A percentile compares a stretch with the other conserved stretches of the same genome.
Conservation (phyloP, 352 stramenopile genomes). For the Phytophthora uliginosa region DNA sequence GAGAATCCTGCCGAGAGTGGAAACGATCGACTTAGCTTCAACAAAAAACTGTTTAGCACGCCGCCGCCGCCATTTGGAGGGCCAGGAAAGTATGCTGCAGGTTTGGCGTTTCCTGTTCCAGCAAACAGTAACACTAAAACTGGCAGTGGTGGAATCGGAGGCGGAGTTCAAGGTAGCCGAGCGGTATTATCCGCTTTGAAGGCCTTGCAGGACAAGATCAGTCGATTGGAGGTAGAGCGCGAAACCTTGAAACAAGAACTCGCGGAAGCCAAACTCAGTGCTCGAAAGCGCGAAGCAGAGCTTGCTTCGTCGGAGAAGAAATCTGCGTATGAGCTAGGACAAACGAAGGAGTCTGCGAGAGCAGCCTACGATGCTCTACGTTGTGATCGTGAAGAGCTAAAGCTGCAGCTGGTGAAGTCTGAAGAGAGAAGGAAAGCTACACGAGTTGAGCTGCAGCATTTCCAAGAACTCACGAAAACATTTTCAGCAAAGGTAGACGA, state of each 20-base stretch:
- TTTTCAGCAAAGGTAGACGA: constrained; percentile 66
- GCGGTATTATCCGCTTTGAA: constrained; percentile 79
- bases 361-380: constrained; percentile 74
- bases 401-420: constrained; percentile 59
- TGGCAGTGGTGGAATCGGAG: constrained; percentile 8
- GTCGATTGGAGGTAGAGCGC: constrained; percentile 72
- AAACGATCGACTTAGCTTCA: constrained; percentile 29
- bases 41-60: constrained; percentile 45
- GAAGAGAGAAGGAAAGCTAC: constrained; percentile 57
- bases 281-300: constrained; percentile 66
- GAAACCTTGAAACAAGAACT: constrained; percentile 66
- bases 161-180: constrained; percentile 59
- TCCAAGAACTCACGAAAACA: constrained; percentile 57
- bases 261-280: constrained; percentile 63
- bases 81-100: constrained; percentile 5
- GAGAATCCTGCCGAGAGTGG: not conserved
- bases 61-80: constrained; percentile 14
- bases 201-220: constrained; percentile 84
- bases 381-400: constrained; percentile 68
- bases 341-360: constrained; percentile 73
- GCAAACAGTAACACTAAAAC: constrained; percentile 8
- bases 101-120: constrained; percentile 19
- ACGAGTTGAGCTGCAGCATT: constrained; percentile 61
- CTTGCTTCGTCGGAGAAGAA: constrained; percentile 69
- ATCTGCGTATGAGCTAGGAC: constrained; percentile 70